A percentile compares a stretch with the other conserved stretches of the same genome.
Evolutionary conservation across 495 filamentous ascomycete species (phyloP).

Genomic region (Aspergillus campestris): DNA sequence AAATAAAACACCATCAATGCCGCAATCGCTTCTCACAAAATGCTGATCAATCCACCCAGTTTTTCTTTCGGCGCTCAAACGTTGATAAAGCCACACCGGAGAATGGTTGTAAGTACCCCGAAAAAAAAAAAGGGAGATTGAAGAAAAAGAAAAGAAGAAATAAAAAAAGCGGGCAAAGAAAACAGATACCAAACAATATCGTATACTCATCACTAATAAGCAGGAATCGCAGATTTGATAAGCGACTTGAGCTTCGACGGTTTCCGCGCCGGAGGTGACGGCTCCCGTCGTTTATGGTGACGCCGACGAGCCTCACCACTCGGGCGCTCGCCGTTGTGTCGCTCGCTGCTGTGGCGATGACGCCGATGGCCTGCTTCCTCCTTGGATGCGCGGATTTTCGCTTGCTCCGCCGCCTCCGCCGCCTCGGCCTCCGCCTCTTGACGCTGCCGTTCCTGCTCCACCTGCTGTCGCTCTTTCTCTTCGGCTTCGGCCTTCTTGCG

Average conservation of each 20-base stretch:
- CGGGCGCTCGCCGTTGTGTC: not conserved
- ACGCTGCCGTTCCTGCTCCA: constrained; percentile 2
- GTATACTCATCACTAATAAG: constrained; percentile 13
- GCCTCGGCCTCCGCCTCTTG: constrained; percentile 3
- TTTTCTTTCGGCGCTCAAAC: too few species aligned
- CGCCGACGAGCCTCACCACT: constrained; percentile 18
- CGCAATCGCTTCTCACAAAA: not conserved
- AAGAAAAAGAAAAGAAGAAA: not conserved
- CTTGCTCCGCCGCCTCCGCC: not conserved
- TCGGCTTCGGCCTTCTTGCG: constrained; percentile 2
- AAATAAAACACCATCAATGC: not conserved
- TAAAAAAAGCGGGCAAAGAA: not conserved
- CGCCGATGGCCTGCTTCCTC: constrained; percentile 17
- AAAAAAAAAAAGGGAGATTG: not conserved
- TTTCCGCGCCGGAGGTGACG: constrained; percentile 21
- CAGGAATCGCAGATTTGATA: constrained; percentile 28
- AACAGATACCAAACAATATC: not conserved
- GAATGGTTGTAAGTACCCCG: not conserved
- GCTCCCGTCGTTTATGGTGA: constrained; percentile 26
- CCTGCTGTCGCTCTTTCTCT: not conserved
- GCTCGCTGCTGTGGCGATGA: constrained; percentile 12
- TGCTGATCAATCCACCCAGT: too few species aligned
- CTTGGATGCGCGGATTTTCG: constrained; percentile 1
- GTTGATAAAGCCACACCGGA: too few species aligned
- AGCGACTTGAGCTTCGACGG: constrained; percentile 31